Conservation (phyloP, 2,329 filamentous ascomycete species). For the Didymella pinodella region DNA sequence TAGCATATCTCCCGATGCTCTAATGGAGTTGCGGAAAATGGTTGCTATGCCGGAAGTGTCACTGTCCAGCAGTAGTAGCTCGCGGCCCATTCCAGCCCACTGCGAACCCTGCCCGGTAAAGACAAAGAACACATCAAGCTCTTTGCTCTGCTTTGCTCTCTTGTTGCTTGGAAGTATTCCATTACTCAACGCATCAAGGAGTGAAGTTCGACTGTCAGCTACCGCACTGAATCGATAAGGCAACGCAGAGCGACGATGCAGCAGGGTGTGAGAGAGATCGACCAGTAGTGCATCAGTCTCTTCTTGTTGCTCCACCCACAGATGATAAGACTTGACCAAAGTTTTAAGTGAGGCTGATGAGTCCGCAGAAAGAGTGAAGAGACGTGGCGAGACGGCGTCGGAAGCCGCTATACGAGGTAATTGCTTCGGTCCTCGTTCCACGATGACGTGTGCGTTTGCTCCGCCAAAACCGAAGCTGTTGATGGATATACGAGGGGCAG, state of each 20-base stretch:
- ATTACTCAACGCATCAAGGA: not conserved
- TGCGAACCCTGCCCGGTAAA: slow-evolving; percentile 52
- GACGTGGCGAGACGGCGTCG: not conserved
- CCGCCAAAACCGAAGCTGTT: slow-evolving; percentile 29
- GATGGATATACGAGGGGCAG: slow-evolving; percentile 7
- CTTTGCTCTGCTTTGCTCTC: not conserved
- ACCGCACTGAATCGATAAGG: slow-evolving; percentile 3
- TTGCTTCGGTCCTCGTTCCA: slow-evolving; percentile 5
- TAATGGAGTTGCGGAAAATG: slow-evolving; percentile 12
- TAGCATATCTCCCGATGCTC: not conserved
- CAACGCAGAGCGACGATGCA: slow-evolving; percentile 8
- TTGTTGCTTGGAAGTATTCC: not conserved
- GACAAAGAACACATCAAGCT: slow-evolving; percentile 18
- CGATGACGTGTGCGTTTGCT: slow-evolving; percentile 22
- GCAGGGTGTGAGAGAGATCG: slow-evolving; percentile 23
- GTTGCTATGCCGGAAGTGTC: not conserved
- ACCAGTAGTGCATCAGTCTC: not conserved
- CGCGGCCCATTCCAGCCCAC: slow-evolving; percentile 26
- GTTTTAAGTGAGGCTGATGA: not conserved
- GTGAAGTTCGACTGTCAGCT: slow-evolving; percentile 4
- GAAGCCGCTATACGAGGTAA: not conserved
- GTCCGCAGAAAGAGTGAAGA: slow-evolving; percentile 2
- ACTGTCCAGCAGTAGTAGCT: slow-evolving; percentile 4
- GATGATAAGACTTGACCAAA: not conserved
- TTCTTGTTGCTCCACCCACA: not conserved